Percentiles rank a stretch among this genome's conserved stretches.
Conservation (phyloP, 306 rosid species). For the Gillenia trifoliata region DNA sequence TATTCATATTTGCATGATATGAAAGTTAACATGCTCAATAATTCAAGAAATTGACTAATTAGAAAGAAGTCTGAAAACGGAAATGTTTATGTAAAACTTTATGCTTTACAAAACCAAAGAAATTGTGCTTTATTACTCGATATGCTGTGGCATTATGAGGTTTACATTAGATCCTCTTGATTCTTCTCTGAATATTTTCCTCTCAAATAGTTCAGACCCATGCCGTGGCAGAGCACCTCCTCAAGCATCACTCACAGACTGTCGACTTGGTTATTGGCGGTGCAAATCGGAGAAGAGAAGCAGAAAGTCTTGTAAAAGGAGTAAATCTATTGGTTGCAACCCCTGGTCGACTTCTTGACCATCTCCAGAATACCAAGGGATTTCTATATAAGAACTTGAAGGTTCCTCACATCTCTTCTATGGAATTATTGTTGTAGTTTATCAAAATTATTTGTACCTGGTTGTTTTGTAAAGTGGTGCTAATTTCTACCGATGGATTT, state of each 20-base stretch:
- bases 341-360: slow-evolving; percentile 95
- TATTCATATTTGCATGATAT: no score
- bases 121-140: no score
- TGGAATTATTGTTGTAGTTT: neutral
- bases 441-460: neutral
- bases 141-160: neutral
- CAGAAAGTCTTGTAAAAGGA: slow-evolving; percentile 79
- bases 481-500: neutral
- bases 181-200: slow-evolving; percentile 7
- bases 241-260: slow-evolving; percentile 86
- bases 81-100: no score
- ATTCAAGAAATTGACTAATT: no score
- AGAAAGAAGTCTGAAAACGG: no score
- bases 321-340: slow-evolving; percentile 85
- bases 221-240: slow-evolving; percentile 83
- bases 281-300: slow-evolving; percentile 74
- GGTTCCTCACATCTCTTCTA: slow-evolving; percentile 25
- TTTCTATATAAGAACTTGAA: slow-evolving; percentile 66
- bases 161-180: neutral
- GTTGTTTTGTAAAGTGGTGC: neutral
- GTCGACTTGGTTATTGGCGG: slow-evolving; percentile 86
- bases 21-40: no score
- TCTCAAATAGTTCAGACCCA: slow-evolving; percentile 54
- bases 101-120: no score
- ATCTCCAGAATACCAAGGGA: slow-evolving; percentile 83